Evolutionary conservation across 805 yeast genomes (phyloP).

Genomic region (Cyberlindnera amylophila): DNA sequence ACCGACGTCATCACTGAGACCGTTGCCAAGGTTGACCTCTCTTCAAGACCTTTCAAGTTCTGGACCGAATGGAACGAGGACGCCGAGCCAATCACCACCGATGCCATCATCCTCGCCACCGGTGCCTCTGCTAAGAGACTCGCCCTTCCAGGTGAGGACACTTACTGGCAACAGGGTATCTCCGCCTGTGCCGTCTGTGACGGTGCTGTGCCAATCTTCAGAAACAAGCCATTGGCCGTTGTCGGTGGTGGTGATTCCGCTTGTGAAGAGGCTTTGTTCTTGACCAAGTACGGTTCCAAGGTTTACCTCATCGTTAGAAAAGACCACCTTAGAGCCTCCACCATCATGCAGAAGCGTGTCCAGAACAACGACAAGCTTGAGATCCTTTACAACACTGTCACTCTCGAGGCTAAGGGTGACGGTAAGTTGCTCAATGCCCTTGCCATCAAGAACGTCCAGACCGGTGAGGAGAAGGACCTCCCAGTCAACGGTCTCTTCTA

Average conservation of each 20-base stretch:
- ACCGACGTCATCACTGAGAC: constrained; percentile 95
- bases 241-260: constrained; percentile 99
- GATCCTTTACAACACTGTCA: constrained; percentile 79
- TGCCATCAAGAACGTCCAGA: constrained; percentile 63
- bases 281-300: constrained; percentile 97
- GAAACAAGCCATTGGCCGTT: constrained; percentile 96
- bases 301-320: constrained; percentile 92
- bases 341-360: constrained; percentile 95
- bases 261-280: constrained; percentile 96
- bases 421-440: constrained; percentile 74
- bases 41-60: constrained; percentile 86
- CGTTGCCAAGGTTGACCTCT: constrained; percentile 84
- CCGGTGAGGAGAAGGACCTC: constrained; percentile 65
- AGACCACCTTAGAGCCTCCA: constrained; percentile 90
- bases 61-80: constrained; percentile 97
- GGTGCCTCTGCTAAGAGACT: constrained; percentile 98
- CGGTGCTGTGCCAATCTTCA: constrained; percentile 98
- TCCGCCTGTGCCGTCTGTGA: constrained; percentile 99
- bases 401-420: constrained; percentile 89
- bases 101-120: constrained; percentile 89
- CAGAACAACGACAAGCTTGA: constrained; percentile 82
- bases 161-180: constrained; percentile 98
- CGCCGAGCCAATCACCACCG: constrained; percentile 85
- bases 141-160: constrained; percentile 92
- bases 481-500: constrained; percentile 90